phyloP scores from a whole-genome alignment of 805 yeast species.

The Pichia occidentalis region DNA sequence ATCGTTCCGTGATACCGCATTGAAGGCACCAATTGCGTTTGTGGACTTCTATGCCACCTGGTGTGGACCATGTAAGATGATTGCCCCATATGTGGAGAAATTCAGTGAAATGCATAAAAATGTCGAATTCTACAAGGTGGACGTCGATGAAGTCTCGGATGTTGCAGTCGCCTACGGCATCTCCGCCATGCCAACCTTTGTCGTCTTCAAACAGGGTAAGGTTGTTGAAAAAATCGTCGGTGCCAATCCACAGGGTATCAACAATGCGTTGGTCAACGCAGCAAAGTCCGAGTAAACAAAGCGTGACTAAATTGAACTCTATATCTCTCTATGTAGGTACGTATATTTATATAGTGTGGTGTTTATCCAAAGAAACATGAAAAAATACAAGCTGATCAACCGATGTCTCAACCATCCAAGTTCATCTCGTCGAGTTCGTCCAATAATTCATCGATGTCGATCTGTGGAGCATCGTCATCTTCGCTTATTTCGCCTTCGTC shows the following conservation, averaged over 20 bases:
- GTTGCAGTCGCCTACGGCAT: conserved; percentile 56
- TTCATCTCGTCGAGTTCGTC: conserved; percentile 95
- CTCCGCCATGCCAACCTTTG: conserved; percentile 72
- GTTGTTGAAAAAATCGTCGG: conserved; percentile 56
- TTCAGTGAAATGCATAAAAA: conserved; percentile 38
- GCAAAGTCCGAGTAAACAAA: background rate
- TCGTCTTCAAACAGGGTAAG: conserved; percentile 55
- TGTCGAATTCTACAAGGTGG: conserved; percentile 61
- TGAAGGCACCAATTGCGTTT: conserved; percentile 38
- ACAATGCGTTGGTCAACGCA: conserved; percentile 18
- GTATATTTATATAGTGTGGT: too few species aligned
- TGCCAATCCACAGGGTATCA: conserved; percentile 43
- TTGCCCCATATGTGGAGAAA: conserved; percentile 48
- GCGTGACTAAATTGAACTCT: background rate
- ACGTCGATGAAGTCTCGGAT: conserved; percentile 52
- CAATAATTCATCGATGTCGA: conserved; percentile 84
- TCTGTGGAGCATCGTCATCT: conserved; percentile 81
- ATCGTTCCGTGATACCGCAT: conserved; percentile 33
- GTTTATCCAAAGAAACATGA: background rate
- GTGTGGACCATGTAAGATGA: conserved; percentile 79
- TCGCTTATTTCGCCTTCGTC: conserved; percentile 41
- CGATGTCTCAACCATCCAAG: conserved; percentile 45
- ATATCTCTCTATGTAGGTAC: too few species aligned
- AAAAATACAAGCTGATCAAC: background rate
- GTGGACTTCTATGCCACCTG: conserved; percentile 67